Evolutionary conservation across 176 grass and related monocot genomes (phyloP), one percentile per base, ranked within the genome.

Genomic region (Lolium rigidum): DNA sequence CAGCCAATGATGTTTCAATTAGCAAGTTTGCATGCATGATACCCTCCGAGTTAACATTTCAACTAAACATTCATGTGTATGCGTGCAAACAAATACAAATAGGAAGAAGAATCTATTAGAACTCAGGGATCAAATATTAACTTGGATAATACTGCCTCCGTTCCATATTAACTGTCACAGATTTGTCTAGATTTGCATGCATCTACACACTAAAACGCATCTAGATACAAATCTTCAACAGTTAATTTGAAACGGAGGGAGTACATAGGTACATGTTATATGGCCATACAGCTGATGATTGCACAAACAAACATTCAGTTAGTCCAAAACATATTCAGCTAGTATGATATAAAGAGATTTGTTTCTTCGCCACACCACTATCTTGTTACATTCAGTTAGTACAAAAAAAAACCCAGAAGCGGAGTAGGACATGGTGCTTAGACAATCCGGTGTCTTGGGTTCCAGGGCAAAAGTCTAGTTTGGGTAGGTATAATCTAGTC

Each of bases 51-150:
- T 25, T 26, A 46, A 44, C 0, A 47, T 46, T 79, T 46, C 58
- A 58, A 56, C 51, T 75, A 26, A 54, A 76, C 16, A 77, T 77
- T 77, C 28, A 20, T n/a, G n/a, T n/a, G n/a, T n/a, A n/a, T 3
- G 10, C 10, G 18, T 59, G 15, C 76, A 79, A n/a, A 55, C n/a
- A 79, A 61, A 61, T 60, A 46, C 2, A 79, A 60, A 79, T 62
- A 16, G 14, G n/a, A 25, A 6, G 4, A 4, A 46, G 8, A 79
- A 44, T 44, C 9, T 25, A 22, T 15, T 25, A 46, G 37, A 62
- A 46, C 38, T 79, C n/a, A 22, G 37, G 62, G 39, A 25, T 21
- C 77, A 80, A 47, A 25, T 79, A 79, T 24, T n/a, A 79, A 47
- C 57, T 63, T 63, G 57, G 57, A 63, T 63, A 80, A 47, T 80